phyloP scores from a whole-genome alignment of 805 yeast species.

The Groenewaldozyma tartarivorans region DNA sequence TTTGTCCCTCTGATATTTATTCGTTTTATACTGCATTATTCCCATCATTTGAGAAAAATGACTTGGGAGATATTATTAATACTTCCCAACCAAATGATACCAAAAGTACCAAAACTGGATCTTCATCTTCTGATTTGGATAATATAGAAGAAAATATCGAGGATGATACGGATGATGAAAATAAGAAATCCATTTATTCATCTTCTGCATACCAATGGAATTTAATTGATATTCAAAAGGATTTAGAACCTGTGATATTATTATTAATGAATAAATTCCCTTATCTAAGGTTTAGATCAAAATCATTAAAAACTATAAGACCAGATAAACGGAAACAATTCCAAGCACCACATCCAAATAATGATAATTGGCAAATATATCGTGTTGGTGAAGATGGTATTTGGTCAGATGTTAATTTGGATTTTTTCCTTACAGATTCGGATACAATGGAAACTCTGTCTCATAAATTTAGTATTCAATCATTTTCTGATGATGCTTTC shows the following conservation, averaged over 20 bases:
- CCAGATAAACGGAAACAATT: conserved; percentile 13
- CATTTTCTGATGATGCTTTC: neutral
- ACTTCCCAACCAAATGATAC: too few relatives aligned
- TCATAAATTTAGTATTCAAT: neutral
- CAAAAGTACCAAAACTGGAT: too few relatives aligned
- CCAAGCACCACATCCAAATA: conserved; percentile 19
- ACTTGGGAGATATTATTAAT: too few relatives aligned
- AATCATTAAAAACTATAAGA: conserved; percentile 16
- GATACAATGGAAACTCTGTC: conserved; percentile 2
- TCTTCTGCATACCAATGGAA: too few relatives aligned
- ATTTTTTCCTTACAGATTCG: conserved; percentile 11
- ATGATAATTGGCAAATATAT: conserved; percentile 27
- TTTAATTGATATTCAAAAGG: conserved; percentile 24
- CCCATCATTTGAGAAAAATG: too few relatives aligned
- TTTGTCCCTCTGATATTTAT: conserved; percentile 24
- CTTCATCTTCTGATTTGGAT: conserved; percentile 4
- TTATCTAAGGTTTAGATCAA: conserved; percentile 14
- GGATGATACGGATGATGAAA: conserved; percentile 9
- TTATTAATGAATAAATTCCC: conserved; percentile 17
- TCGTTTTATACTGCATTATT: conserved; percentile 20
- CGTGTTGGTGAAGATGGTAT: conserved; percentile 22
- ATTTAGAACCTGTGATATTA: conserved; percentile 26
- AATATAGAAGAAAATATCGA: neutral
- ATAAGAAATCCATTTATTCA: too few relatives aligned
- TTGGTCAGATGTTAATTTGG: conserved; percentile 21